These are phyloP conservation scores for Spergularia bocconei DNA, from an alignment of 148 eudicot genomes.

Conservation along the genomic window DNA sequence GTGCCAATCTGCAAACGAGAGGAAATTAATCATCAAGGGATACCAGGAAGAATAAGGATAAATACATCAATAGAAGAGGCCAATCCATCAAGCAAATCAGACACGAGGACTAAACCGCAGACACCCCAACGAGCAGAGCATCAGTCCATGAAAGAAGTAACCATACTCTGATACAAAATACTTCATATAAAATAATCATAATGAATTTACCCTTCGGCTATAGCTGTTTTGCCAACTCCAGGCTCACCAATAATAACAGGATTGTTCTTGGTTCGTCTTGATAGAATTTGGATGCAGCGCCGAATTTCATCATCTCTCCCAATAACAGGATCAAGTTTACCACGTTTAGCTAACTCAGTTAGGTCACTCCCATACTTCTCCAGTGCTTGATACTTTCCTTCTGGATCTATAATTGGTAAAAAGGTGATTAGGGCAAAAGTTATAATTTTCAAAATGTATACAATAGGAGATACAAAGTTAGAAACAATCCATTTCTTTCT, in stretches of 20 bases:
- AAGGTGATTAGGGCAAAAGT: background rate
- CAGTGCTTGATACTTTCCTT: slow-evolving; percentile 90
- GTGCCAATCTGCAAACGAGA: slow-evolving; percentile 76
- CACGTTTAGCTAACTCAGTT: slow-evolving; percentile 90
- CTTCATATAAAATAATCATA: background rate
- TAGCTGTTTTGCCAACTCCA: slow-evolving; percentile 99
- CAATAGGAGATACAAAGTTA: background rate
- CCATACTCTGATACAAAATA: background rate
- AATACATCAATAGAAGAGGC: background rate
- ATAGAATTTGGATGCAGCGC: slow-evolving; percentile 92
- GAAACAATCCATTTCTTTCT: too few relatives aligned
- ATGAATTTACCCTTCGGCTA: slow-evolving; percentile 85
- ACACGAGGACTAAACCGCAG: background rate
- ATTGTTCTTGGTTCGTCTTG: slow-evolving; percentile 91
- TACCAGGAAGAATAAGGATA: background rate
- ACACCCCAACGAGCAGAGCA: background rate
- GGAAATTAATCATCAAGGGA: background rate
- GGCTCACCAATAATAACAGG: slow-evolving; percentile 99
- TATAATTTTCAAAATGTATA: background rate
- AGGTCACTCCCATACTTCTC: slow-evolving; percentile 95
- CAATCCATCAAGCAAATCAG: background rate
- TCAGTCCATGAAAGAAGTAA: background rate
- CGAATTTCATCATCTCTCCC: slow-evolving; percentile 98
- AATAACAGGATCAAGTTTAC: slow-evolving; percentile 95
- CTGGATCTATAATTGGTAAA: slow-evolving; percentile 54